phyloP scores from a whole-genome alignment of 768 basidiomycete species.

The Auriscalpium microsporum region DNA sequence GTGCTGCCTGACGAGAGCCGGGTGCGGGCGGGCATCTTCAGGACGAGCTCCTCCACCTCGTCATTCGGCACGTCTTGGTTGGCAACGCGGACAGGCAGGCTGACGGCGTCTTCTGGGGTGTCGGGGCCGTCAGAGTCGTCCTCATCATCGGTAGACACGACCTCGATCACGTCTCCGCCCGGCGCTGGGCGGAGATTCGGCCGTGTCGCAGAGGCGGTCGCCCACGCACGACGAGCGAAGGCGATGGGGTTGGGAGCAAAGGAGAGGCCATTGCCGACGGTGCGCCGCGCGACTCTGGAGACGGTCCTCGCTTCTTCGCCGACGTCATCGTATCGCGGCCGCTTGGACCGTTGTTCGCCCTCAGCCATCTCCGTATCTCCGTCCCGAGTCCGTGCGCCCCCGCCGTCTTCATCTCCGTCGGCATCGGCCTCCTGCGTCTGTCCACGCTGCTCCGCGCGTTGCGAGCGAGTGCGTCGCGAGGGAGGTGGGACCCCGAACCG shows the following conservation, averaged over 20 bases:
- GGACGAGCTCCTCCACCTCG: background rate
- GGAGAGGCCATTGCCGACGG: background rate
- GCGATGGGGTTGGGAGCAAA: background rate
- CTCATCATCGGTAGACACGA: background rate
- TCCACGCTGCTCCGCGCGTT: slow-evolving; percentile 14
- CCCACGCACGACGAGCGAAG: background rate
- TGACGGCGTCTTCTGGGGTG: slow-evolving; percentile 9
- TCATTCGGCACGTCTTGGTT: background rate
- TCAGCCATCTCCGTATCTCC: background rate
- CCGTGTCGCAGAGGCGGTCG: background rate
- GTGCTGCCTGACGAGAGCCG: background rate
- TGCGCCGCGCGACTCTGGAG: background rate
- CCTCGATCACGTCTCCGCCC: slow-evolving; percentile 4
- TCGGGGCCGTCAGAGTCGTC: slow-evolving; percentile 18
- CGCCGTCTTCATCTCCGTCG: background rate
- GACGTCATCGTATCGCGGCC: background rate
- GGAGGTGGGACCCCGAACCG: background rate
- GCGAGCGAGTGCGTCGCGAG: slow-evolving; percentile 7
- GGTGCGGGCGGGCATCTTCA: background rate
- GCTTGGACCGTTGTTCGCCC: background rate
- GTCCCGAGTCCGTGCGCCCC: background rate
- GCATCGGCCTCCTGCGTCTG: slow-evolving; percentile 12
- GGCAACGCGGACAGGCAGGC: background rate
- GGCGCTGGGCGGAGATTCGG: background rate
- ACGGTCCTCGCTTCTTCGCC: background rate